These are phyloP conservation scores for Escallonia herrerae DNA, from an alignment of 129 eudicot species.

Conservation along the genomic window DNA sequence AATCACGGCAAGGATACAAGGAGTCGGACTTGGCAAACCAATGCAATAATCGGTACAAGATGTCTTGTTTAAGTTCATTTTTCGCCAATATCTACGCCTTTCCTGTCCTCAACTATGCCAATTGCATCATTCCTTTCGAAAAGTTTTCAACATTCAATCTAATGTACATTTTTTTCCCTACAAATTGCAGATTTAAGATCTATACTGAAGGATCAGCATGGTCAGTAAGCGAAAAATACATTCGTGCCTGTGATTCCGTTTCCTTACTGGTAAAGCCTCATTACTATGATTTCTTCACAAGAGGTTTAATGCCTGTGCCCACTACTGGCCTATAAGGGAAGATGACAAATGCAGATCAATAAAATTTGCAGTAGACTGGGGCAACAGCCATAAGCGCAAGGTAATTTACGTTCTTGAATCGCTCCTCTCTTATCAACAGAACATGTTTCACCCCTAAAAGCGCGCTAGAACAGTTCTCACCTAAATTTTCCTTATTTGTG, in stretches of 20 bases:
- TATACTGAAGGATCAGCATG: conserved; percentile 48
- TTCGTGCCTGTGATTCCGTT: conserved; percentile 43
- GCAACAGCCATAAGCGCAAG: conserved; percentile 31
- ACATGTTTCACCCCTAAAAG: no score
- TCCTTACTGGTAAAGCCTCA: conserved; percentile 34
- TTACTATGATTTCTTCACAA: conserved; percentile 42
- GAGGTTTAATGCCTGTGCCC: conserved; percentile 37
- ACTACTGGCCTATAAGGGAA: conserved; percentile 43
- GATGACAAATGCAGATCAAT: conserved; percentile 40
- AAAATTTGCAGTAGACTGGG: conserved; percentile 46
- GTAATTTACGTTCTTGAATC: conserved; percentile 4
- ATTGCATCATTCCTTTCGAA: background rate
- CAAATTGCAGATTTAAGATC: conserved; percentile 35
- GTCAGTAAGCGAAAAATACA: conserved; percentile 48
- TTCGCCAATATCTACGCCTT: background rate
- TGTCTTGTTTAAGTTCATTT: background rate
- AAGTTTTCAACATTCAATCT: background rate
- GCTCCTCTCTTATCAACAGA: background rate
- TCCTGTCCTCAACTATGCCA: background rate
- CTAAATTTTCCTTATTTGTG: no score
- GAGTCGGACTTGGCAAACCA: conserved; percentile 35
- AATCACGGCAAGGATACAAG: conserved; percentile 26
- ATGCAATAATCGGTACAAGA: conserved; percentile 31
- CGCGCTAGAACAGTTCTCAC: no score
- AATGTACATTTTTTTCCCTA: background rate